A percentile compares a stretch with the other conserved stretches of the same genome.
These are phyloP conservation scores for Mycena sanguinolenta DNA, from an alignment of 768 basidiomycete genomes.

Conservation along the genomic window DNA sequence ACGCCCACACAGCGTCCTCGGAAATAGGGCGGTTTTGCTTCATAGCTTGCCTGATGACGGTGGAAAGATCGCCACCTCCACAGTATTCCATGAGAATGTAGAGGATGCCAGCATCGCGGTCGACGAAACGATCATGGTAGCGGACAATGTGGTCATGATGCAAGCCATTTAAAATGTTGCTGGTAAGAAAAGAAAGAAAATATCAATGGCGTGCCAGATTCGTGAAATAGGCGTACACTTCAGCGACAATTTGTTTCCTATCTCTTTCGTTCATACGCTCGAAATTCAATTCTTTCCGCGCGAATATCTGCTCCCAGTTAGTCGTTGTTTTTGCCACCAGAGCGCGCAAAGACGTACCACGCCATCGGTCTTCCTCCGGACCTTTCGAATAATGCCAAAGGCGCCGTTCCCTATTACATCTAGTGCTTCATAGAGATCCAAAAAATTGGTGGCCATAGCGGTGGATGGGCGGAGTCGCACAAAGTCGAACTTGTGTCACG, in stretches of 20 bases:
- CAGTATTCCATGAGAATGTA: slow-evolving; percentile 99
- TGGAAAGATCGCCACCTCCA: slow-evolving; percentile 94
- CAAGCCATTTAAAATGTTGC: slow-evolving; percentile 96
- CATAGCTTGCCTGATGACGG: slow-evolving; percentile 84
- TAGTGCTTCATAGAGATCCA: slow-evolving; percentile 88
- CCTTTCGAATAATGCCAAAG: slow-evolving; percentile 98
- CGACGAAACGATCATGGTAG: slow-evolving; percentile 93
- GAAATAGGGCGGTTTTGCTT: slow-evolving; percentile 80
- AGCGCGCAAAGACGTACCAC: slow-evolving; percentile 63
- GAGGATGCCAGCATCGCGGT: slow-evolving; percentile 89
- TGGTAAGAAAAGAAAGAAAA: slow-evolving; percentile 46
- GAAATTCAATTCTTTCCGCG: slow-evolving; percentile 97
- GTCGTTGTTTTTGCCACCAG: slow-evolving; percentile 12
- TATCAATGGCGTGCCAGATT: background rate
- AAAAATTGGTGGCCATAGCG: slow-evolving; percentile 56
- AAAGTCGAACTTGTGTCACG: slow-evolving; percentile 27
- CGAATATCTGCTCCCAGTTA: slow-evolving; percentile 72
- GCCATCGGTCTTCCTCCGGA: slow-evolving; percentile 86
- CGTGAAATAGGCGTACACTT: slow-evolving; percentile 90
- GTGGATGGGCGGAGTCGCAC: slow-evolving; percentile 1
- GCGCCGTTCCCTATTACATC: slow-evolving; percentile 97
- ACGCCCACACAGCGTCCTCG: slow-evolving; percentile 96
- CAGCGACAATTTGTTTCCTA: slow-evolving; percentile 95
- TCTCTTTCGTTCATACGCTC: slow-evolving; percentile 97
- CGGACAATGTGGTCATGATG: slow-evolving; percentile 97